A percentile compares a stretch with the other conserved stretches of the same genome.
These are phyloP conservation scores for Aegilops tauschii DNA, from an alignment of 176 grass and related monocot species.

Conservation along the genomic window DNA sequence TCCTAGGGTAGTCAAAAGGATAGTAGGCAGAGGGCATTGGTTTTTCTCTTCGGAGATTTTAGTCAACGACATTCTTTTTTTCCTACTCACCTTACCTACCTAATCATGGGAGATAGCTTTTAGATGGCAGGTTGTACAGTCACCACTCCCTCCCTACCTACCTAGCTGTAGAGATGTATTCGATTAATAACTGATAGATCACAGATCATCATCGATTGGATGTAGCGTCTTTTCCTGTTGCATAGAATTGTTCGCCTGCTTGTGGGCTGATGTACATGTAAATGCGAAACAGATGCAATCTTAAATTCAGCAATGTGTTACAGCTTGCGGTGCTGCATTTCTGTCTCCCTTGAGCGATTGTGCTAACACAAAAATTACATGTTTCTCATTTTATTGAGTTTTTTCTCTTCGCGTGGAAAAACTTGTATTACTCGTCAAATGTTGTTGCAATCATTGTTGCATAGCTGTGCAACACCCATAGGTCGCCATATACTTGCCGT, in stretches of 20 bases:
- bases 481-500: too few relatives aligned
- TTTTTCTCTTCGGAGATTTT: conserved; percentile 41
- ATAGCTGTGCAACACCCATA: too few relatives aligned
- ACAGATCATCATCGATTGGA: conserved; percentile 46
- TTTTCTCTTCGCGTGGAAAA: too few relatives aligned
- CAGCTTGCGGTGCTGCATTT: conserved; percentile 20
- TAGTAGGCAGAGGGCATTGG: conserved; percentile 35
- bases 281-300: conserved; percentile 39
- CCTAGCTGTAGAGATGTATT: conserved; percentile 56
- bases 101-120: conserved; percentile 52
- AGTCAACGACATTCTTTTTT: conserved; percentile 69
- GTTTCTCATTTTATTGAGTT: not conserved
- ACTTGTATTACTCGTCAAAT: too few relatives aligned
- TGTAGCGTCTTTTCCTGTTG: conserved; percentile 36
- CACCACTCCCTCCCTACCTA: conserved; percentile 9
- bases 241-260: conserved; percentile 12
- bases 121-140: conserved; percentile 70
- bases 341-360: not conserved
- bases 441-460: too few relatives aligned
- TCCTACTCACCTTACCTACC: conserved; percentile 46
- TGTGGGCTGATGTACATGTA: conserved; percentile 33
- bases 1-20: conserved; percentile 67
- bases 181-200: conserved; percentile 56
- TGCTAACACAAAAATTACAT: not conserved
- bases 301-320: conserved; percentile 22